phyloP scores from a whole-genome alignment of 1,284 basidiomycete species.

The Rhodotorula sp. region DNA sequence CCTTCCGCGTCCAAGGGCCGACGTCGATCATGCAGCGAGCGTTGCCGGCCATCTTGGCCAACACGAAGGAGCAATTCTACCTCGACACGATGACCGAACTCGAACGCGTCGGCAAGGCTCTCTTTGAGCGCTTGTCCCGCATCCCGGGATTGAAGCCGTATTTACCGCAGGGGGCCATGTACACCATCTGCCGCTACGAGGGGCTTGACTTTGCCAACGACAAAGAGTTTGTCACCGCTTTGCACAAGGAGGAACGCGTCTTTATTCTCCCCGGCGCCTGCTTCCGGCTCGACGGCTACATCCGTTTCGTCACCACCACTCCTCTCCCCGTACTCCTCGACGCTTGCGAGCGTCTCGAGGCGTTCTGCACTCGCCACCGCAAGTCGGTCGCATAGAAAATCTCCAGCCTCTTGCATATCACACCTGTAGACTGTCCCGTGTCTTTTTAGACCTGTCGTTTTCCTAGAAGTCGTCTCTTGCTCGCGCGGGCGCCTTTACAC shows the following conservation, averaged over 20 bases:
- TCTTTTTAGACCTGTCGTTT: too few species aligned
- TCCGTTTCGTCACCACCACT: conserved; percentile 49
- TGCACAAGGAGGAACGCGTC: conserved; percentile 48
- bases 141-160: conserved; percentile 47
- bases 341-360: conserved; percentile 46
- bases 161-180: conserved; percentile 48
- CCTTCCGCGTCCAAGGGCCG: conserved; percentile 48
- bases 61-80: conserved; percentile 47
- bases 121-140: conserved; percentile 40
- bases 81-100: conserved; percentile 46
- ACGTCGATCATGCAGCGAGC: conserved; percentile 48
- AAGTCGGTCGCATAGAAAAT: neutral
- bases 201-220: conserved; percentile 41
- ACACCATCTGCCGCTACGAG: conserved; percentile 37
- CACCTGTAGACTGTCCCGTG: too few species aligned
- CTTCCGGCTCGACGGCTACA: conserved; percentile 47
- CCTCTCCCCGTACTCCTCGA: conserved; percentile 47
- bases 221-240: conserved; percentile 47
- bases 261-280: conserved; percentile 49
- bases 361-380: conserved; percentile 49
- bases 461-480: too few species aligned
- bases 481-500: too few species aligned
- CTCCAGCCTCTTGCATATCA: neutral
- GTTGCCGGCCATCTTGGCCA: conserved; percentile 46
- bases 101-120: conserved; percentile 44